Percentiles rank a stretch among this genome's conserved stretches.
Conservation (phyloP, 345 rosid genomes). For the Rhodamnia argentea region DNA sequence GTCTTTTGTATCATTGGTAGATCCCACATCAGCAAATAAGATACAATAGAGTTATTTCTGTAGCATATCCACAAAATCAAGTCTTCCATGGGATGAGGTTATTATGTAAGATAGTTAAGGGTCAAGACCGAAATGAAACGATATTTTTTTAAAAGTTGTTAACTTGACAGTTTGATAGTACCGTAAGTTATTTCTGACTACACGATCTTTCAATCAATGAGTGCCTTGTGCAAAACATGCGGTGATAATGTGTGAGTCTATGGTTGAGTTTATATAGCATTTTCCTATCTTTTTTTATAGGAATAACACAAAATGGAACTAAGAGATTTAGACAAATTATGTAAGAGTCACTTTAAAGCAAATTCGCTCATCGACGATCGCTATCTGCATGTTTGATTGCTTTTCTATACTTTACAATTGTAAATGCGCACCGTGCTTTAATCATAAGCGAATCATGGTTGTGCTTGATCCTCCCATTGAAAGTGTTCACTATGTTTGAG, state of each 20-base stretch:
- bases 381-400: no score
- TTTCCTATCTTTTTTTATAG: not conserved
- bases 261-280: no score
- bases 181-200: no score
- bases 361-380: not conserved
- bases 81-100: not conserved
- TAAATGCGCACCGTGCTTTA: not conserved
- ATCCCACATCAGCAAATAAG: not conserved
- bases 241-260: no score
- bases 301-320: not conserved
- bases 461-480: not conserved
- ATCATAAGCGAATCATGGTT: not conserved
- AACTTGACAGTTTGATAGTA: no score
- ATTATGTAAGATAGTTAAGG: not conserved
- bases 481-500: not conserved
- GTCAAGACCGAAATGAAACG: not conserved
- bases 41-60: not conserved
- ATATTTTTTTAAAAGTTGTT: not conserved
- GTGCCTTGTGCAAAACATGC: no score
- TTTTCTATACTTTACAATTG: not conserved
- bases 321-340: not conserved
- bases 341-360: not conserved
- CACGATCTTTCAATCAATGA: no score
- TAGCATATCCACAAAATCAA: not conserved
- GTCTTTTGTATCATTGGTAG: not conserved